Evolutionary conservation across 805 yeast species (phyloP).

Genomic region (Saccharomycopsis selenospora): DNA sequence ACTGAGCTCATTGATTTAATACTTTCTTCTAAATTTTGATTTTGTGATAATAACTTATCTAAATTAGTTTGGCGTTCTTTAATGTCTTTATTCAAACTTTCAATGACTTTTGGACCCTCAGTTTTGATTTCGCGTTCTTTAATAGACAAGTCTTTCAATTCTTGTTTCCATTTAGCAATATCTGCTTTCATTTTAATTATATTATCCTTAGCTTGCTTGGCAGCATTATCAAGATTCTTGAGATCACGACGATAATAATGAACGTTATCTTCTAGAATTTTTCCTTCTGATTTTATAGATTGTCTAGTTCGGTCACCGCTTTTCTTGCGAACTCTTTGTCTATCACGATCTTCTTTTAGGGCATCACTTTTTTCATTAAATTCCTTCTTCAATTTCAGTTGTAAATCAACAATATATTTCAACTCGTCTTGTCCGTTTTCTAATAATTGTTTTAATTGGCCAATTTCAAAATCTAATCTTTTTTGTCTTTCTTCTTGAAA

Average conservation of each 20-base stretch:
- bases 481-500: background rate
- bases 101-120: constrained; percentile 1
- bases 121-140: constrained; percentile 1
- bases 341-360: constrained; percentile 10
- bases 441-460: constrained; percentile 8
- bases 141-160: constrained; percentile 1
- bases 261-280: constrained; percentile 14
- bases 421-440: constrained; percentile 18
- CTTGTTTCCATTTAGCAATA: constrained; percentile 11
- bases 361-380: constrained; percentile 7
- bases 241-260: constrained; percentile 12
- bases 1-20: background rate
- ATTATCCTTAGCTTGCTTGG: background rate
- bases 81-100: background rate
- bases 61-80: constrained; percentile 1
- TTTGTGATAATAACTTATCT: background rate
- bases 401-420: constrained; percentile 11
- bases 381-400: constrained; percentile 9
- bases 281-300: constrained; percentile 11
- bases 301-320: constrained; percentile 18
- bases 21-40: constrained; percentile 9
- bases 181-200: constrained; percentile 2
- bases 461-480: constrained; percentile 8
- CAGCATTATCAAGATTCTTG: background rate
- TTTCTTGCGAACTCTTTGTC: constrained; percentile 10